Percentiles rank a stretch among this genome's conserved stretches.
These are phyloP conservation scores for Rachicladosporium sp. DNA, from an alignment of 2,329 filamentous ascomycete genomes.

Conservation along the genomic window DNA sequence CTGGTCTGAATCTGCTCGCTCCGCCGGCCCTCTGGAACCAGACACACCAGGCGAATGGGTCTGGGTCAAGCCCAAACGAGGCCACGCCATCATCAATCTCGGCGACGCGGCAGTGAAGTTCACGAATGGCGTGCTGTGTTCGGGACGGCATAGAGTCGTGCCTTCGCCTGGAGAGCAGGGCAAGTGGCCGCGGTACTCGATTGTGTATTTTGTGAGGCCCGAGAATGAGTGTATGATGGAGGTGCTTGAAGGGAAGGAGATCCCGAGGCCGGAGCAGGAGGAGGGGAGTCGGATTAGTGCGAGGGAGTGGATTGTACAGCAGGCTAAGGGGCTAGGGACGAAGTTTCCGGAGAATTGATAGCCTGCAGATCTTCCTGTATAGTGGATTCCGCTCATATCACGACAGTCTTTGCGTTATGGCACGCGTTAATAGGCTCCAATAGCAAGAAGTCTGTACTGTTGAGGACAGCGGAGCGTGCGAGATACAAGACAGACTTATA, in stretches of 20 bases:
- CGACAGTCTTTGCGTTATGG: too few relatives aligned
- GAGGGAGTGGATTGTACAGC: conserved; percentile 32
- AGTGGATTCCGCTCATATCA: too few relatives aligned
- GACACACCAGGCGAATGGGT: conserved; percentile 31
- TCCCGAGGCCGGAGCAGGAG: conserved; percentile 18
- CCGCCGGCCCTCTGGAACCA: conserved; percentile 11
- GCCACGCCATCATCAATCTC: conserved; percentile 37
- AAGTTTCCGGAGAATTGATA: conserved; percentile 6
- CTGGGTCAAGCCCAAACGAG: conserved; percentile 40
- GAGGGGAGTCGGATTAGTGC: conserved; percentile 21
- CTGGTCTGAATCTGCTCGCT: conserved; percentile 25
- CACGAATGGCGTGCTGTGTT: conserved; percentile 30
- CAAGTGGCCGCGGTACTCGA: conserved; percentile 34
- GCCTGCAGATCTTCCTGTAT: too few relatives aligned
- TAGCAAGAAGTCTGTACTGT: too few relatives aligned
- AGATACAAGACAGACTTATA: too few relatives aligned
- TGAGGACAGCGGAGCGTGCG: too few relatives aligned
- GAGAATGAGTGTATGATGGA: conserved; percentile 35
- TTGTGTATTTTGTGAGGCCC: conserved; percentile 45
- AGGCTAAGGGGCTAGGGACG: conserved; percentile 24
- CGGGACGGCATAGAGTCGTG: conserved; percentile 38
- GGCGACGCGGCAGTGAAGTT: conserved; percentile 37
- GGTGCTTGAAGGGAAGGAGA: conserved; percentile 22
- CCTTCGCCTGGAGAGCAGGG: conserved; percentile 38
- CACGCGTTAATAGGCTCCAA: too few relatives aligned